Base-by-base conservation (phyloP, 345 rosid species). In the Populus euphratica region DNA sequence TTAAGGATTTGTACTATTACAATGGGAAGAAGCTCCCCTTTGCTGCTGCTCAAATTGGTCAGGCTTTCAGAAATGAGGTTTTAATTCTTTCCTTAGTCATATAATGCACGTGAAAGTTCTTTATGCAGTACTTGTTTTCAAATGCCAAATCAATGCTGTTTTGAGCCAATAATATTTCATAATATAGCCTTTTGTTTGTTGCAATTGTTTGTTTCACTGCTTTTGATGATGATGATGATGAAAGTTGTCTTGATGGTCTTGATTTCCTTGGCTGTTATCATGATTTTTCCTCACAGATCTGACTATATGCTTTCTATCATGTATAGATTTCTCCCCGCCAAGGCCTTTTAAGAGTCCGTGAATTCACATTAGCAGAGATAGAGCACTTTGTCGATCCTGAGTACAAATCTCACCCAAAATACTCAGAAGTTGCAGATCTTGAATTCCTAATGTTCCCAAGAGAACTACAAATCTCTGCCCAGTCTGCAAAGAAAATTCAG, bases 311-410 rank as follows among this genome's bases (percentile, higher is more conserved):
- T 67, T 50, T 29, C 35, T 49, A 25, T 25, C 68, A 35, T 18
- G 61, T 65, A 35, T 85, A 93, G 99, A 95, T 95, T 71, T 91
- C 98, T 85, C 99, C 99, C 77, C 98, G 99, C 54, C 99, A 95
- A 91, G 99, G 99, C 61, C 99, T 93, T 78, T 77, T 95, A 41
- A 86, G 99, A 81, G 98, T 92, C 69, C 97, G 99, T 39, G 98
- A 95, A 81, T 95, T 95, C 82, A 95, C 98, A 13, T 81, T 95
- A 10, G 99, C 99, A 18, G 99, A 95, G 81, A 95, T 95, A 74
- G 99, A 95, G 84, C 98, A 95, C 74, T 95, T 95, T 76, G 98
- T 95, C 62, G 99, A 95, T 83, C 99, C 99, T 41, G 97, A 95
- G 78, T 89, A 92, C 79, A 95, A 95, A 85, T 87, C 93, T n/a